phyloP scores from a whole-genome alignment of 2,329 filamentous ascomycete species.

The Claviceps purpurea region DNA sequence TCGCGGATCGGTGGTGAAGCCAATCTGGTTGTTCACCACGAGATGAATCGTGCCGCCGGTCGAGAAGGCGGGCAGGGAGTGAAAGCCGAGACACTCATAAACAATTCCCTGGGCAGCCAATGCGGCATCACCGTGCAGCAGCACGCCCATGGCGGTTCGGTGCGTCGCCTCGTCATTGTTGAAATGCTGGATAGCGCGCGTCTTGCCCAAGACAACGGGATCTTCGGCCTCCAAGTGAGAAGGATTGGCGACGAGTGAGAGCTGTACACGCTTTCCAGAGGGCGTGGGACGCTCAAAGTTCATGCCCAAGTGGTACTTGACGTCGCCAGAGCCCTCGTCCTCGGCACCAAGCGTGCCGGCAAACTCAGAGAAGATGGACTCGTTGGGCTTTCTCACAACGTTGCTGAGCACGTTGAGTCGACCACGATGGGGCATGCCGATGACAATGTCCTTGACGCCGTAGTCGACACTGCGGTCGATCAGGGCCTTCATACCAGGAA shows the following conservation, averaged over 20 bases:
- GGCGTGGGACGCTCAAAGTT: constrained; percentile 98
- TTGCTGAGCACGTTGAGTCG: constrained; percentile 96
- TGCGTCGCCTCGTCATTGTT: constrained; percentile 91
- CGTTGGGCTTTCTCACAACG: constrained; percentile 97
- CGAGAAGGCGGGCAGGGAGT: constrained; percentile 88
- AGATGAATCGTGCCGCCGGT: constrained; percentile 95
- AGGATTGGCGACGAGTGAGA: constrained; percentile 94
- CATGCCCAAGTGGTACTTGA: constrained; percentile 99
- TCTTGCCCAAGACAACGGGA: constrained; percentile 94
- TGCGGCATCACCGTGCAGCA: constrained; percentile 93
- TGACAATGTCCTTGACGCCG: constrained; percentile 97
- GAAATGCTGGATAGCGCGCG: constrained; percentile 95
- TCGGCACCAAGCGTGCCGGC: constrained; percentile 74
- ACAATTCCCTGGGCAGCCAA: constrained; percentile 95
- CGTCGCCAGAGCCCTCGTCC: constrained; percentile 94
- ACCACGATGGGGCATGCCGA: constrained; percentile 98
- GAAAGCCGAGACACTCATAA: constrained; percentile 97
- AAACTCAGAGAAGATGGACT: constrained; percentile 99
- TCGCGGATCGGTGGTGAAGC: constrained; percentile 96
- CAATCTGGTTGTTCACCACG: constrained; percentile 99
- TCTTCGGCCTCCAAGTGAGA: constrained; percentile 98
- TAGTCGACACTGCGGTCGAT: constrained; percentile 98
- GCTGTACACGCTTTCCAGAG: constrained; percentile 97
- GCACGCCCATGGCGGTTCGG: constrained; percentile 82
- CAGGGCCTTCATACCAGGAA: constrained; percentile 97